phyloP scores from a whole-genome alignment of 1,284 basidiomycete species.

The Golubevia sp. region DNA sequence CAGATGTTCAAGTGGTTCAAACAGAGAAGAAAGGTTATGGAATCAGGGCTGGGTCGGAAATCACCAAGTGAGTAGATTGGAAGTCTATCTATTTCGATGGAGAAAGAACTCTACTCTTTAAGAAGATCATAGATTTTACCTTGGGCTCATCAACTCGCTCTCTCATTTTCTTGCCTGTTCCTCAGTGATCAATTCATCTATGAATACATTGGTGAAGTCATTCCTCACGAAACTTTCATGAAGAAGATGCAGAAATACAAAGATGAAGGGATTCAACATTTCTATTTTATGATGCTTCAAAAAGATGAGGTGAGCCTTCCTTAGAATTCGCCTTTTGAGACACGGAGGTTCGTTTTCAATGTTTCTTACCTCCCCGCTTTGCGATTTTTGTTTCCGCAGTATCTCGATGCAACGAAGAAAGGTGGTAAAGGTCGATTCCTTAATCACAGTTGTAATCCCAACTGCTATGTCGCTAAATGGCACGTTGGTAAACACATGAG shows the following conservation, averaged over 20 bases:
- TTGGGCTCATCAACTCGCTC: constrained; percentile 2
- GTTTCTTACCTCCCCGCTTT: background rate
- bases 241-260: constrained; percentile 94
- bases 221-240: constrained; percentile 82
- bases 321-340: constrained; percentile 3
- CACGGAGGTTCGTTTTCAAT: background rate
- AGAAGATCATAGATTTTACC: background rate
- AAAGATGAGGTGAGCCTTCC: constrained; percentile 79
- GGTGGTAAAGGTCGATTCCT: constrained; percentile 96
- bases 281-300: constrained; percentile 99
- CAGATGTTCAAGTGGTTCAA: constrained; percentile 83
- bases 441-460: constrained; percentile 97
- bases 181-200: constrained; percentile 86
- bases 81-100: background rate
- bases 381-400: constrained; percentile 66
- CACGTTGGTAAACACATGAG: constrained; percentile 86
- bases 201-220: constrained; percentile 97
- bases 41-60: constrained; percentile 74
- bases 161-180: background rate
- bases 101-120: no score
- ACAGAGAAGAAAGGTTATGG: constrained; percentile 97
- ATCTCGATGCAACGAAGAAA: constrained; percentile 95
- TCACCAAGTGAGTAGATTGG: constrained; percentile 71
- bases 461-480: constrained; percentile 99
- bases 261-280: constrained; percentile 89